Conservation (phyloP, 2,329 filamentous ascomycete genomes). For the Claviceps lovelessii region DNA sequence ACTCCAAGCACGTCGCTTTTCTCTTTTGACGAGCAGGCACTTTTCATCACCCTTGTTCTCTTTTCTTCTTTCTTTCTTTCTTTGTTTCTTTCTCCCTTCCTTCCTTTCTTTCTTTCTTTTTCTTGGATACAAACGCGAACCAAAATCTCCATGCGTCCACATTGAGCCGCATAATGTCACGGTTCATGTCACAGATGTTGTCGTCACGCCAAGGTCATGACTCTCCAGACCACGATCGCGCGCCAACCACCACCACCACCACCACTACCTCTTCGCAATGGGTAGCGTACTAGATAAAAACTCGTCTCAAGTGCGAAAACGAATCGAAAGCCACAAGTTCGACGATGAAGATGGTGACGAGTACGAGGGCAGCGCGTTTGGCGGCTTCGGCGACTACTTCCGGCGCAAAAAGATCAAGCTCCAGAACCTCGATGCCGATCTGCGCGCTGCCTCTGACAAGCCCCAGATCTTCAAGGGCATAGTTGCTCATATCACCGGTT, state of each 20-base stretch:
- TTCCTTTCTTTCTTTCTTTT: neutral
- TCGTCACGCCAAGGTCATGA: neutral
- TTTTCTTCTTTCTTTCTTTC: neutral
- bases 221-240: neutral
- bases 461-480: conserved; percentile 82
- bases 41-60: neutral
- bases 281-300: conserved; percentile 48
- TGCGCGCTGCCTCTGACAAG: conserved; percentile 55
- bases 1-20: neutral
- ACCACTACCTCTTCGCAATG: conserved; percentile 25
- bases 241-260: neutral
- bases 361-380: conserved; percentile 75
- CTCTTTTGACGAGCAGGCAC: neutral
- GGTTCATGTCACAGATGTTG: neutral
- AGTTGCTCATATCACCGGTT: conserved; percentile 85
- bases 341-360: conserved; percentile 76
- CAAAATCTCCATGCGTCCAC: neutral
- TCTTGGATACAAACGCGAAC: neutral
- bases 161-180: neutral
- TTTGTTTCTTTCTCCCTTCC: neutral
- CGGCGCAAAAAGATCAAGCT: conserved; percentile 93
- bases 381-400: conserved; percentile 84
- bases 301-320: conserved; percentile 46
- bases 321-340: conserved; percentile 55
- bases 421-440: conserved; percentile 78